These are phyloP conservation scores for Trypanosoma mega DNA, from an alignment of 208 protist genomes.

Conservation along the genomic window DNA sequence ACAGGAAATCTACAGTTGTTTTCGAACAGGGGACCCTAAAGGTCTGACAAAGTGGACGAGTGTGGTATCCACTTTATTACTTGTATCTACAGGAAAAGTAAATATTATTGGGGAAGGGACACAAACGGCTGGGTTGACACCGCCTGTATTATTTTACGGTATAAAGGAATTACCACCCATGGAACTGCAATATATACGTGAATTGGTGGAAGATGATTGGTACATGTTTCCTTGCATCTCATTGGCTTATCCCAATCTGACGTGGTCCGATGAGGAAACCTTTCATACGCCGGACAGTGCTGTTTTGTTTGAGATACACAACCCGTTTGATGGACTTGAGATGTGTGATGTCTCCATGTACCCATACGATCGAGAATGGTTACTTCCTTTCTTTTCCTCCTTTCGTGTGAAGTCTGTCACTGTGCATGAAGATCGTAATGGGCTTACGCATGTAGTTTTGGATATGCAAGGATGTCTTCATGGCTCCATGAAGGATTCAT, in stretches of 20 bases:
- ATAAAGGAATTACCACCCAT: conserved; percentile 52
- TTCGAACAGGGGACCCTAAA: conserved; percentile 48
- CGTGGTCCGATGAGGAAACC: conserved; percentile 33
- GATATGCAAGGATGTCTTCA: conserved; percentile 65
- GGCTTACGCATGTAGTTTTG: conserved; percentile 70
- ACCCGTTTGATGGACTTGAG: conserved; percentile 62
- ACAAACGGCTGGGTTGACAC: neutral
- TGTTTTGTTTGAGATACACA: conserved; percentile 78
- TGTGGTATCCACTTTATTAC: conserved; percentile 27
- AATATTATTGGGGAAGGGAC: neutral
- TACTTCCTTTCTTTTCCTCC: conserved; percentile 75
- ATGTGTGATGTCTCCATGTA: conserved; percentile 66
- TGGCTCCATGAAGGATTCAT: conserved; percentile 40
- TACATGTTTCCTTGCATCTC: conserved; percentile 70
- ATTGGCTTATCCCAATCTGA: conserved; percentile 37
- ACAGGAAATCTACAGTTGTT: conserved; percentile 74
- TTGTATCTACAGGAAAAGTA: neutral
- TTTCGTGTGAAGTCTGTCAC: conserved; percentile 61
- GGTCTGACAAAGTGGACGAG: conserved; percentile 34
- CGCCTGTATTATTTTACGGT: conserved; percentile 61
- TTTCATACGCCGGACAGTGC: conserved; percentile 63
- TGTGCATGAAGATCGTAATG: conserved; percentile 47
- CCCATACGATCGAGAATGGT: conserved; percentile 73
- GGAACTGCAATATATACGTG: conserved; percentile 45
- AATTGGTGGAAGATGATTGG: conserved; percentile 52